These are phyloP conservation scores for Capsella bursapastoris DNA, from an alignment of 345 rosid genomes.

Conservation along the genomic window DNA sequence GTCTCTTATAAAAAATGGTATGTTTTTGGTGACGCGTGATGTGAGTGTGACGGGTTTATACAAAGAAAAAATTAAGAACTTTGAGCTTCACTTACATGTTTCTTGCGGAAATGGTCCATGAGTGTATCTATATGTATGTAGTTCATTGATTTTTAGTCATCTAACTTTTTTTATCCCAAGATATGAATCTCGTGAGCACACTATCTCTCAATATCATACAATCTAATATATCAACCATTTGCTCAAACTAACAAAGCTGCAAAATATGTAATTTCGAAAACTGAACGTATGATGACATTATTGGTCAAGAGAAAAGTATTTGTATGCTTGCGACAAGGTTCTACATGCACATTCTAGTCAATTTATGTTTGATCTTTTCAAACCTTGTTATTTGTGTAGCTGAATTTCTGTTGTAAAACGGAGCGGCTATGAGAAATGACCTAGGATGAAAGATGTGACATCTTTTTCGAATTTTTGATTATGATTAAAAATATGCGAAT, in stretches of 20 bases:
- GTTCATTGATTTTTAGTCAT: neutral
- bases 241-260: neutral
- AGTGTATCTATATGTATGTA: neutral
- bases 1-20: neutral
- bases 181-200: neutral
- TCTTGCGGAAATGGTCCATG: neutral
- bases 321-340: neutral
- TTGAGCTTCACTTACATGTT: slow-evolving; percentile 66
- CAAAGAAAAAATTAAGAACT: slow-evolving; percentile 60
- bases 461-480: no score
- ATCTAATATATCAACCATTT: neutral
- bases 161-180: neutral
- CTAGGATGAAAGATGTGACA: neutral
- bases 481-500: neutral
- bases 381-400: neutral
- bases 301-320: neutral
- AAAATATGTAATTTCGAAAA: neutral
- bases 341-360: neutral
- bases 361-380: neutral
- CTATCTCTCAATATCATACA: neutral
- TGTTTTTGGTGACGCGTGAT: slow-evolving; percentile 57
- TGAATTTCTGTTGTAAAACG: neutral
- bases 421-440: neutral
- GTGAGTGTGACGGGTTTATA: slow-evolving; percentile 52
- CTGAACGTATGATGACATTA: no score